A percentile compares a stretch with the other conserved stretches of the same genome.
Evolutionary conservation across 139 green algal genomes (phyloP).

Genomic region (Microglena sp.): DNA sequence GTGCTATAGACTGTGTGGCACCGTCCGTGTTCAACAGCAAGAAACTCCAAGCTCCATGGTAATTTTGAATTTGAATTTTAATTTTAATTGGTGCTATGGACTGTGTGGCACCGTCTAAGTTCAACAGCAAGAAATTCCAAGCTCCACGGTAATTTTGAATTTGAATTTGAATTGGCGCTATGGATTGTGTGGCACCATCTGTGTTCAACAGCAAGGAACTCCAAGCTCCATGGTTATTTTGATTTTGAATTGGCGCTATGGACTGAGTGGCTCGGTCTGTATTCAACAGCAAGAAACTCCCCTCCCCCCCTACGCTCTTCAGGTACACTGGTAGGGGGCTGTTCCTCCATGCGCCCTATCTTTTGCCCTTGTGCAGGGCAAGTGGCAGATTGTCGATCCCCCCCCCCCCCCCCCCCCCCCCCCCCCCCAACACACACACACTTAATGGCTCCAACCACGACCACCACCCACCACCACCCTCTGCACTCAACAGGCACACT

Average conservation of each 20-base stretch:
- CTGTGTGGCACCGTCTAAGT: slow-evolving; percentile 56
- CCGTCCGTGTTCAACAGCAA: slow-evolving; percentile 69
- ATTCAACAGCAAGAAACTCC: slow-evolving; percentile 65
- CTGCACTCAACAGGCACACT: slow-evolving; percentile 65
- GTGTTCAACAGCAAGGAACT: slow-evolving; percentile 65
- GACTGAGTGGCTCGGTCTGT: slow-evolving; percentile 58
- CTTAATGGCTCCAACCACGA: too few species aligned
- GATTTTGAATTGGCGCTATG: slow-evolving; percentile 91
- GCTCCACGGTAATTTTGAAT: too few species aligned
- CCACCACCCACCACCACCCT: too few species aligned
- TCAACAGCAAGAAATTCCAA: slow-evolving; percentile 56
- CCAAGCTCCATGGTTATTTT: slow-evolving; percentile 18
- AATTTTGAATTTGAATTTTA: too few species aligned
- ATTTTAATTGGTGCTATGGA: slow-evolving; percentile 92
- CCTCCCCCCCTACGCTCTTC: too few species aligned
- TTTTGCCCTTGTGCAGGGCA: background rate
- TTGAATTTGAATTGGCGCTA: slow-evolving; percentile 79
- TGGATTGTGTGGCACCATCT: slow-evolving; percentile 66
- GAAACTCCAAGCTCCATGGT: slow-evolving; percentile 21
- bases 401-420: too few species aligned
- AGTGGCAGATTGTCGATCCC: background rate
- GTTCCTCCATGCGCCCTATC: background rate
- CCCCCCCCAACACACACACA: background rate
- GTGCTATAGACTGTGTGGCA: slow-evolving; percentile 73
- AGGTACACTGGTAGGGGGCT: background rate